These are phyloP conservation scores for Fusarium mundagurra DNA, from an alignment of 2,329 filamentous ascomycete genomes.

Conservation along the genomic window DNA sequence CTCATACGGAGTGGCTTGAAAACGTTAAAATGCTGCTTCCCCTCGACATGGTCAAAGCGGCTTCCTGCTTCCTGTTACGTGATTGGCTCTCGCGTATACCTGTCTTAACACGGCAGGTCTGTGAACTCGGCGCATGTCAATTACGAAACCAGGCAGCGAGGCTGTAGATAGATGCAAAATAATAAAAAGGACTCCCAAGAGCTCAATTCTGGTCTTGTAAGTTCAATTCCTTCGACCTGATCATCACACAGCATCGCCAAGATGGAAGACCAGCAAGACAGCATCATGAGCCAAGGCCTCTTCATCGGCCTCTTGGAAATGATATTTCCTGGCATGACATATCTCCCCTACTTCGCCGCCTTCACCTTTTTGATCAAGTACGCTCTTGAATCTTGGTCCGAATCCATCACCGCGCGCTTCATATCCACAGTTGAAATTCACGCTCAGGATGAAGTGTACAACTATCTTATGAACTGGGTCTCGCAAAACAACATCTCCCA, in stretches of 20 bases:
- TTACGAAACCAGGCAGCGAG: background rate
- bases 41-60: background rate
- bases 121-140: background rate
- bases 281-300: background rate
- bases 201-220: rapidly evolving
- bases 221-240: too few relatives aligned
- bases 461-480: slow-evolving; percentile 14
- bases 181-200: rapidly evolving
- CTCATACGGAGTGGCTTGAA: background rate
- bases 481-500: background rate
- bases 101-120: background rate
- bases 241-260: background rate
- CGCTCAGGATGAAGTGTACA: slow-evolving; percentile 11
- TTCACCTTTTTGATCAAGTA: background rate
- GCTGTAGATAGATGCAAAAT: background rate
- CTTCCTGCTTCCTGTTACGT: too few relatives aligned
- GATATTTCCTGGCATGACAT: background rate
- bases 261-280: background rate
- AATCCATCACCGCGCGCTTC: background rate
- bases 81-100: background rate
- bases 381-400: background rate
- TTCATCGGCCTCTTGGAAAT: background rate
- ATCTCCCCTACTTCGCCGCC: background rate
- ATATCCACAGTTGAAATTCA: slow-evolving; percentile 10
- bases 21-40: background rate